Evolutionary conservation across 371 early-diverging fungal genomes (phyloP).

Genomic region (Circinella umbellata): DNA sequence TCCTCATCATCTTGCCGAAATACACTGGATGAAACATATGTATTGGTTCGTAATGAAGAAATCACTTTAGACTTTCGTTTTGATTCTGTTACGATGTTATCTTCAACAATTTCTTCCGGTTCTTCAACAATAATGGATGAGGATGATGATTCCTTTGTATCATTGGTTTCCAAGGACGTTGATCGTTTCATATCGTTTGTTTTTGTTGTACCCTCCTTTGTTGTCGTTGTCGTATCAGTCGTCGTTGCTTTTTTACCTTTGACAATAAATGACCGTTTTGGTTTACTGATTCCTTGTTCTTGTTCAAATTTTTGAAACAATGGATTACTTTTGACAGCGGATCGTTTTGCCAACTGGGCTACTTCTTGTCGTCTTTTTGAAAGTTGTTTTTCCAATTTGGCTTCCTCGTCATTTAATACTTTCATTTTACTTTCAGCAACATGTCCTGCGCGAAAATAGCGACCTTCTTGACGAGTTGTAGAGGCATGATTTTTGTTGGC

Average conservation of each 20-base stretch:
- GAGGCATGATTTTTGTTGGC: background rate
- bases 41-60: constrained; percentile 32
- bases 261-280: constrained; percentile 1
- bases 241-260: background rate
- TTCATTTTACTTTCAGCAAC: constrained; percentile 30
- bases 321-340: constrained; percentile 44
- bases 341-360: constrained; percentile 28
- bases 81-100: background rate
- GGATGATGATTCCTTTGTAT: background rate
- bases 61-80: constrained; percentile 39
- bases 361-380: constrained; percentile 25
- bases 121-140: background rate
- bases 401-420: constrained; percentile 28
- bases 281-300: constrained; percentile 8
- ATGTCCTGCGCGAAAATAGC: constrained; percentile 26
- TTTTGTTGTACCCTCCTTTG: background rate
- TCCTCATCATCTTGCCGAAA: constrained; percentile 31
- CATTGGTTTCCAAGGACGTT: background rate
- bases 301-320: constrained; percentile 37
- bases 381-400: constrained; percentile 26
- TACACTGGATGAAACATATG: constrained; percentile 44
- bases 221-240: background rate
- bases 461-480: constrained; percentile 20
- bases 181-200: too few species aligned
- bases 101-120: background rate